Evolutionary conservation across 1,139 yeast species (phyloP), one percentile per base, ranked within the genome.

Genomic region (Lodderomyces oxycetoniae): DNA sequence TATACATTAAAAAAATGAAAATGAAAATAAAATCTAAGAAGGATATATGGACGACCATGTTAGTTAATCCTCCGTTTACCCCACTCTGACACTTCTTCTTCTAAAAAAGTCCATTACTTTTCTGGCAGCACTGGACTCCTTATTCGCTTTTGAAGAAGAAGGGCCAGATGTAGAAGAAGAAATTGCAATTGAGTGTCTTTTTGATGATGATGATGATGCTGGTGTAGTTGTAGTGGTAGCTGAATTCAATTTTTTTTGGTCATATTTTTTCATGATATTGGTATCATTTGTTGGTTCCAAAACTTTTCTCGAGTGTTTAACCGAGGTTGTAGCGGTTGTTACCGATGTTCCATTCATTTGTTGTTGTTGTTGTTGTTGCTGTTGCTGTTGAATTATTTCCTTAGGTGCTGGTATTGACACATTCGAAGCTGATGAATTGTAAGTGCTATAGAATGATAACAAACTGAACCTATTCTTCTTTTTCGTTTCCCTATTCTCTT

Each of bases 41-140:
- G n/a, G n/a, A n/a, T n/a, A n/a, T n/a, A n/a, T n/a, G n/a, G n/a
- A n/a, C n/a, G n/a, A n/a, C n/a, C n/a, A n/a, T n/a, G n/a, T n/a
- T n/a, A n/a, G n/a, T n/a, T n/a, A n/a, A n/a, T n/a, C n/a, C n/a
- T n/a, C n/a, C 5, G 4, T 14, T 30, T 20, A 30, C 8, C 32
- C 32, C 12, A 30, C 26, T 30, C 32, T 30, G 3, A 75, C 74
- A 55, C 89, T 82, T 60, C 87, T 75, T 57, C 91, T 73, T 54
- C 81, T 82, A 62, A 83, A 82, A 53, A 83, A 83, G 54, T 83
- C 89, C 76, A 83, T 77, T 17, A 83, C 89, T 48, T 78, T 79
- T 49, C 79, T 75, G 10, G 89, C 86, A 2, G 89, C 82, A 36
- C 88, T 79, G 22, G 79, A 77, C 46, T 77, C 82, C 44, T 70